Percentiles rank a stretch among this genome's conserved stretches.
phyloP scores from a whole-genome alignment of 2,329 filamentous ascomycete genomes.

The Aspergillus clavatus region DNA sequence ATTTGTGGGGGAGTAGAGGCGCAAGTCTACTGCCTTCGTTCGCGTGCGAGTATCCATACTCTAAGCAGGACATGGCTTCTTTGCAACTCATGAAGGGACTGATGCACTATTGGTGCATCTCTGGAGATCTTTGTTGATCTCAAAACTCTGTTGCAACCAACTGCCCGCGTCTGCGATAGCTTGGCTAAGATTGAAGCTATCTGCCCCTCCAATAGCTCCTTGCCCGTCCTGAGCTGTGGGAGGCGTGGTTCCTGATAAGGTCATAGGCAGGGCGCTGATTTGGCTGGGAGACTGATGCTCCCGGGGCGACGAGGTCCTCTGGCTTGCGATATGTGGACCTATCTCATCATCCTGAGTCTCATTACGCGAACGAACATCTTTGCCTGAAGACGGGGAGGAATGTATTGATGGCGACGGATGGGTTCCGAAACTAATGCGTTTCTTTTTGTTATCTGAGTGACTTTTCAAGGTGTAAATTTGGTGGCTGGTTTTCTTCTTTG shows the following conservation, averaged over 20 bases:
- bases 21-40: not conserved
- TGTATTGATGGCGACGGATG: not conserved
- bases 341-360: conserved; percentile 1
- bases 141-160: conserved; percentile 43
- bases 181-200: conserved; percentile 41
- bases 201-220: conserved; percentile 22
- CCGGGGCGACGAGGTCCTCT: conserved; percentile 1
- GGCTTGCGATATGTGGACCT: conserved; percentile 7
- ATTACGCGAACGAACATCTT: not conserved
- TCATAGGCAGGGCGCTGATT: conserved; percentile 25
- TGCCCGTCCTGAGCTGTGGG: conserved; percentile 35
- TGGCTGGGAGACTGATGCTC: conserved; percentile 13
- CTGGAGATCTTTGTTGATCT: conserved; percentile 34
- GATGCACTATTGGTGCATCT: conserved; percentile 12
- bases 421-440: conserved; percentile 16
- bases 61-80: conserved; percentile 5
- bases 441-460: conserved; percentile 11
- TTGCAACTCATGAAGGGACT: conserved; percentile 11
- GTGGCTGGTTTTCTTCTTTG: conserved; percentile 24
- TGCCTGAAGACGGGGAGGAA: not conserved
- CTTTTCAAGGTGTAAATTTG: conserved; percentile 6
- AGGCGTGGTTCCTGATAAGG: conserved; percentile 29
- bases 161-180: conserved; percentile 44
- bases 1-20: too few species aligned
- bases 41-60: conserved; percentile 13